Evolutionary conservation across 1,284 basidiomycete species (phyloP).

Genomic region (Austropuccinia psidii): DNA sequence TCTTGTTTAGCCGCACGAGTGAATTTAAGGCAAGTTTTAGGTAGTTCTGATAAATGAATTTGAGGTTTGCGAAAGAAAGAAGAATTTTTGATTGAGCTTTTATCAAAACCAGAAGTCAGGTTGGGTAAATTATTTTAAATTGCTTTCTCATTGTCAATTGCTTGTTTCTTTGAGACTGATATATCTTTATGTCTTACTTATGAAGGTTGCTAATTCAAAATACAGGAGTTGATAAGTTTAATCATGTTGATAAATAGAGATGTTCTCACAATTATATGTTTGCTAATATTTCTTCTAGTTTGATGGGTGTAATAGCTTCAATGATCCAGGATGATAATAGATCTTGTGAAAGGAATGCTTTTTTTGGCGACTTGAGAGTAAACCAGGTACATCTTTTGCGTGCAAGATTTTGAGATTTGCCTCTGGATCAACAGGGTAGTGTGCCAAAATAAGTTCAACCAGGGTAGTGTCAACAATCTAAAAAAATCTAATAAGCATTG

Average conservation of each 20-base stretch:
- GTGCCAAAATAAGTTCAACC: constrained; percentile 62
- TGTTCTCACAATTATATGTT: too few species aligned
- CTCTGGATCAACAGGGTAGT: constrained; percentile 51
- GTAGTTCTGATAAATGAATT: constrained; percentile 9
- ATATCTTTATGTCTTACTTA: too few species aligned
- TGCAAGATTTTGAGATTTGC: too few species aligned
- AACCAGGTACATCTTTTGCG: too few species aligned
- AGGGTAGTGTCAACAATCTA: constrained; percentile 75
- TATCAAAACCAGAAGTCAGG: constrained; percentile 26
- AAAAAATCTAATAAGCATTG: background rate
- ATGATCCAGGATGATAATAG: too few species aligned
- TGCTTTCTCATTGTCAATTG: constrained; percentile 19
- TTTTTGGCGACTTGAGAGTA: too few species aligned
- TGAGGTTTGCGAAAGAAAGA: background rate
- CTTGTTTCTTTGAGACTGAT: constrained; percentile 16
- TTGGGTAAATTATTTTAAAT: constrained; percentile 22
- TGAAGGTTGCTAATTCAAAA: too few species aligned
- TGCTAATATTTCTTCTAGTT: too few species aligned
- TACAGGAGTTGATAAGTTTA: too few species aligned
- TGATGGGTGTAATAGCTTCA: too few species aligned
- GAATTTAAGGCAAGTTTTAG: constrained; percentile 14
- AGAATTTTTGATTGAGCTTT: constrained; percentile 2
- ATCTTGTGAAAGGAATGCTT: too few species aligned
- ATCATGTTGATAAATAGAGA: too few species aligned
- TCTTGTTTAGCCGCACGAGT: constrained; percentile 22